A percentile compares a stretch with the other conserved stretches of the same genome.
Conservation (phyloP, 345 rosid genomes). For the Pugionium dolabratum region DNA sequence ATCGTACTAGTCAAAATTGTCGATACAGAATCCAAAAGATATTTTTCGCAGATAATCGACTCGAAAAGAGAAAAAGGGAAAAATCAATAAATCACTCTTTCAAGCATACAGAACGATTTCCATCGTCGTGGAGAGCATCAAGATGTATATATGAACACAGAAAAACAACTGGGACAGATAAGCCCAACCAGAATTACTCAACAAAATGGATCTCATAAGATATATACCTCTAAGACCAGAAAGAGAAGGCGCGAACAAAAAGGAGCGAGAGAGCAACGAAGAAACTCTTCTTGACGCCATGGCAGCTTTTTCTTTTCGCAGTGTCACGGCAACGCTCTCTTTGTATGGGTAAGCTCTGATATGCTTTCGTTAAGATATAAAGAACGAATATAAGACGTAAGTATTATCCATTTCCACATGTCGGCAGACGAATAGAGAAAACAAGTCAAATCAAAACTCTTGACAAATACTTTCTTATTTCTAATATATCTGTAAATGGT, state of each 20-base stretch:
- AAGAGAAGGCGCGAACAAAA: slow-evolving; percentile 43
- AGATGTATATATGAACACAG: not conserved
- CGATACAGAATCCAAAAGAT: not conserved
- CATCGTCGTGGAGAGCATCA: not conserved
- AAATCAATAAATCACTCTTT: not conserved
- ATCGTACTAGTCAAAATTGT: not conserved
- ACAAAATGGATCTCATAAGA: slow-evolving; percentile 10
- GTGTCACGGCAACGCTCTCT: slow-evolving; percentile 3
- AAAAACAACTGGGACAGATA: not conserved
- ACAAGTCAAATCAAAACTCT: not conserved
- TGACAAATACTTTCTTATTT: no score
- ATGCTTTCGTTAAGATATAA: slow-evolving; percentile 1
- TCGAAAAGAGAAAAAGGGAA: not conserved
- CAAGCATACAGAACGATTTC: not conserved
- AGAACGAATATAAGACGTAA: not conserved
- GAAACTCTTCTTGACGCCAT: slow-evolving; percentile 63
- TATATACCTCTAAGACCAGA: slow-evolving; percentile 5
- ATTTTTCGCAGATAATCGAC: slow-evolving; percentile 14
- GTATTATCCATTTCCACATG: slow-evolving; percentile 2
- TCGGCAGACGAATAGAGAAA: not conserved
- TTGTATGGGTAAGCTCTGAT: not conserved
- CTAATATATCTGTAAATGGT: not conserved
- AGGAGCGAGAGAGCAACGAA: slow-evolving; percentile 56
- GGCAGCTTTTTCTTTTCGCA: not conserved
- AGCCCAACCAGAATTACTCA: not conserved